Percentiles rank a stretch among this genome's conserved stretches.
These are phyloP conservation scores for Aspergillus niger DNA, from an alignment of 2,329 filamentous ascomycete genomes.

Conservation along the genomic window DNA sequence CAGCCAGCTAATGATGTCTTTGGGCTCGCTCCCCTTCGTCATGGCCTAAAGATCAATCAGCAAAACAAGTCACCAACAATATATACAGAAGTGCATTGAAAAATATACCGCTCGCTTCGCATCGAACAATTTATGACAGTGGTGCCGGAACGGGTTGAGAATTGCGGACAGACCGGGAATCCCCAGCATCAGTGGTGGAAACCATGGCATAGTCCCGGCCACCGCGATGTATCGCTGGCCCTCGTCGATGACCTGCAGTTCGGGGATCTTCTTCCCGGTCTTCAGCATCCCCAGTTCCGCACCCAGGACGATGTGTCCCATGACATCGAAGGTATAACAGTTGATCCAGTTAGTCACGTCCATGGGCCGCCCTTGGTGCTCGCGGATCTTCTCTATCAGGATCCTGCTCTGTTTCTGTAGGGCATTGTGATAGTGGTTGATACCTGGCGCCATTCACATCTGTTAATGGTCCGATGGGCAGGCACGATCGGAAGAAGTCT, in stretches of 20 bases:
- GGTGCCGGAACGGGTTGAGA: background rate
- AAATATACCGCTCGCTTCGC: background rate
- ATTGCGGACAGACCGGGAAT: background rate
- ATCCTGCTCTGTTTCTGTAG: background rate
- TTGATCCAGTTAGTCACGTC: background rate
- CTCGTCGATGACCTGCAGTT: background rate
- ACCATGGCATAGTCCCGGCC: background rate
- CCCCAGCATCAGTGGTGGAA: background rate
- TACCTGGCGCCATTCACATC: background rate
- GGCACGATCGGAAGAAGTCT: background rate
- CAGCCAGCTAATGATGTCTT: constrained; percentile 23
- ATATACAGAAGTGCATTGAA: no score
- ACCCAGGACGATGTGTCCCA: background rate
- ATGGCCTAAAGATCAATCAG: background rate
- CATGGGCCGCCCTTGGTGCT: background rate
- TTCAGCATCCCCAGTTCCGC: background rate
- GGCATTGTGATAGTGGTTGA: background rate
- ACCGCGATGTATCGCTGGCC: background rate
- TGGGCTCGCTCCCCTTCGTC: constrained; percentile 13
- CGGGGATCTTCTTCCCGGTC: background rate
- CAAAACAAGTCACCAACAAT: no score
- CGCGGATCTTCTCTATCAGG: constrained; percentile 1
- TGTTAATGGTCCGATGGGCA: background rate
- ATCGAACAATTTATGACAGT: background rate
- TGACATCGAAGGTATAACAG: background rate